Conservation (phyloP, 352 stramenopile species). For the Pythium vanterpoolii region DNA sequence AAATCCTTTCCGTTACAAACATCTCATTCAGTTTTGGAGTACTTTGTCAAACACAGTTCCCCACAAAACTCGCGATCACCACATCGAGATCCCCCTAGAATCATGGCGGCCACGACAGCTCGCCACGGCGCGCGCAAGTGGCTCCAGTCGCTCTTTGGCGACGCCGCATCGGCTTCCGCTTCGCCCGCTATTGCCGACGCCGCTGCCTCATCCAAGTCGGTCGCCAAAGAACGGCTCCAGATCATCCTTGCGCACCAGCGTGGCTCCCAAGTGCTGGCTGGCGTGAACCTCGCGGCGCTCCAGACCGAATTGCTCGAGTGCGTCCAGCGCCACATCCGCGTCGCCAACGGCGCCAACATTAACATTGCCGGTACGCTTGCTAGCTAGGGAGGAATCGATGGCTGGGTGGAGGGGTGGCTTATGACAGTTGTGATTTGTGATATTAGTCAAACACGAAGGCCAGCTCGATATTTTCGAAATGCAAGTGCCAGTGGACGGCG, state of each 20-base stretch:
- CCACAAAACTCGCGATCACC: not conserved
- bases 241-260: conserved; percentile 89
- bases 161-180: conserved; percentile 29
- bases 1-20: not conserved
- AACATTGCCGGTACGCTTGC: conserved; percentile 84
- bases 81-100: not conserved
- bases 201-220: conserved; percentile 57
- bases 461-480: conserved; percentile 90
- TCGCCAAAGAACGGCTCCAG: conserved; percentile 86
- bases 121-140: conserved; percentile 75
- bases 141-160: conserved; percentile 71
- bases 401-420: too few relatives aligned
- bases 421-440: not conserved
- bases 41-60: not conserved
- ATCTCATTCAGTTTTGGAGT: not conserved
- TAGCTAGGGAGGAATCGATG: too few relatives aligned
- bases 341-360: conserved; percentile 84
- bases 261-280: conserved; percentile 77
- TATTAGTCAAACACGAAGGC: conserved; percentile 81
- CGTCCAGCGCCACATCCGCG: conserved; percentile 85
- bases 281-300: conserved; percentile 73
- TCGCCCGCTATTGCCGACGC: conserved; percentile 18
- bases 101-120: conserved; percentile 39
- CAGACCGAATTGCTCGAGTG: conserved; percentile 84
- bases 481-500: conserved; percentile 81